Base-by-base conservation (phyloP, 768 basidiomycete genomes). In the Lentinula guzmanii region DNA sequence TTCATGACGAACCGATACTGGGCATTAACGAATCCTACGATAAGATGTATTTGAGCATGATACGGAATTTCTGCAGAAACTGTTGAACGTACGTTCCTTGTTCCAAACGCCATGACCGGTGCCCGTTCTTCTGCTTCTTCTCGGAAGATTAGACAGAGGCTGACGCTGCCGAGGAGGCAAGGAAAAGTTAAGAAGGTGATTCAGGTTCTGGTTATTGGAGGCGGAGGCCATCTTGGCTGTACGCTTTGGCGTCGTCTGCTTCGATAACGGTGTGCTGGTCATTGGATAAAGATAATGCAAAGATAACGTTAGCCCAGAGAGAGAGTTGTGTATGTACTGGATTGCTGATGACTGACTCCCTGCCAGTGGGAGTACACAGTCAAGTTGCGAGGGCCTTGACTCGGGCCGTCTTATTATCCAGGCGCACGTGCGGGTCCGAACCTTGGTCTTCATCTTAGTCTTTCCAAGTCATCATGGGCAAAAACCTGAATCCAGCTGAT, bases 1-100 rank as follows among this genome's bases (percentile, higher is more conserved):
- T 93, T 92, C 88, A 98, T 89, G 45, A 98, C 84, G 72, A 98
- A 98, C 62, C 94, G 84, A 75, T 95, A 97, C 71, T 95, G 93
- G 8, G 95, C 95, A 74, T 98, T 97, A 66, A 98, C 87, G 71
- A 94, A 98, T 66, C 90, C 93, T 95, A 70, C n/a, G n/a, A 56
- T 41, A 58, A 8, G 59, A 60, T 24, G 54, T 51, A 62, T 58
- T 61, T 63, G 67, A 62, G 55, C 62, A 58, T 37, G 33, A 43
- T 42, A 34, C 28, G n/a, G 34, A n/a, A 35, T 5, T 28, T 16
- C 15, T 50, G 34, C 6, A 46, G 11, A 24, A 6, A 46, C 24
- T 15, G 52, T 34, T 39, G 5, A 10, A 87, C 93, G 79, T 76
- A 93, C 93, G 87, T 76, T 97, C 95, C 80, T 93, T 92, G 70